Base-by-base conservation (phyloP, 176 grass and related monocot genomes). In the Pharus latifolius region DNA sequence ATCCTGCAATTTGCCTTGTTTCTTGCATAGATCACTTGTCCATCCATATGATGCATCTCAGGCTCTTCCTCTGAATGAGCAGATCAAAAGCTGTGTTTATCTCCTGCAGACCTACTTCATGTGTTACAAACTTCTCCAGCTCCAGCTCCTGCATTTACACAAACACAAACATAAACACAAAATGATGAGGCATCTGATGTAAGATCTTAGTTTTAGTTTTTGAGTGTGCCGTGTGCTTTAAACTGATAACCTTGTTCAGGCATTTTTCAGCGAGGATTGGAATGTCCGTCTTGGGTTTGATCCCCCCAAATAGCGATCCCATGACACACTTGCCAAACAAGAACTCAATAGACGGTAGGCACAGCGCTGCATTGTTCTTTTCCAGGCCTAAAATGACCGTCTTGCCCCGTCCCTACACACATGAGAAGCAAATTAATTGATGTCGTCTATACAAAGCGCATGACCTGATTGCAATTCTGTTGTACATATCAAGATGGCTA, bases 11-110 rank as follows among this genome's bases (percentile, higher is more conserved):
- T 17, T 1, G 10, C 20, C 10, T 12, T 3, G 5, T 10, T 15
- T 27, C 16, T 46, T 34, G 20, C 29, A 2, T 33, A 38, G 19
- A 0, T 71, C 60, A 80, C 74, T 76, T 80, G 42, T 91, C 78
- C 92, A 96, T 96, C 92, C 92, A 91, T 26, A 96, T 83, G 42
- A 80, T 60, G 71, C 84, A 91, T 49, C 92, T 65, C 61, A 96
- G 74, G 58, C 88, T 88, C 85, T 91, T 83, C 41, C 92, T 84
- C 43, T 85, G 49, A 15, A 78, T 14, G 12, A 96, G 84, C 44
- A 96, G 56, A 31, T 91, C 75, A 62, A 96, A 96, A 5, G 88
- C 84, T 40, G 42, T 83, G 84, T 96, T 96, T 10, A 91, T 96
- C 8, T 91, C 88, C 14, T 83, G 7, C 1, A 96, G 51, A 0